Conservation (phyloP, 768 basidiomycete species). For the Mycena venus region DNA sequence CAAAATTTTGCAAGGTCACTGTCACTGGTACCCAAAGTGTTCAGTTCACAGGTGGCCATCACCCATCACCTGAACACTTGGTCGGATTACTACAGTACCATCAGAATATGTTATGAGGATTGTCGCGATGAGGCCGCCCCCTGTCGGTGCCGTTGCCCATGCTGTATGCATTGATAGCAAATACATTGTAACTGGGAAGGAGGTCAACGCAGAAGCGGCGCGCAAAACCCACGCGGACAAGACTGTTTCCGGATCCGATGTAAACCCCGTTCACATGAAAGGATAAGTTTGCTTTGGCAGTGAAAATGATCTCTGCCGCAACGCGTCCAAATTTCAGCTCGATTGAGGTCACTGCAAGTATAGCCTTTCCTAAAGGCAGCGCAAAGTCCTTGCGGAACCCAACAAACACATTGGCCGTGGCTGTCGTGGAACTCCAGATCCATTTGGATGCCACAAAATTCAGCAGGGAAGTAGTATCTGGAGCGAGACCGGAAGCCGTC, state of each 20-base stretch:
- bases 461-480: not conserved
- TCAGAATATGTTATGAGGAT: conserved; percentile 20
- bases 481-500: not conserved
- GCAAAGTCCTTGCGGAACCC: not conserved
- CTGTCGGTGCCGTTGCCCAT: not conserved
- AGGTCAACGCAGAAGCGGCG: conserved; percentile 15
- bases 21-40: too few relatives aligned
- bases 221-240: not conserved
- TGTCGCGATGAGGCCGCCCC: not conserved
- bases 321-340: too few relatives aligned
- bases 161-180: conserved; percentile 8
- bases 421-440: conserved; percentile 6
- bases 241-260: not conserved
- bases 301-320: not conserved
- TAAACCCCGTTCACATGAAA: conserved; percentile 17
- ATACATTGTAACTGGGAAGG: conserved; percentile 21
- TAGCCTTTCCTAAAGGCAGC: conserved; percentile 8
- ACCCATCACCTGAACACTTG: too few relatives aligned
- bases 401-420: not conserved
- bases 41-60: too few relatives aligned
- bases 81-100: too few relatives aligned
- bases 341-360: too few relatives aligned
- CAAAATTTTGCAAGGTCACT: too few relatives aligned
- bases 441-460: conserved; percentile 9
- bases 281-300: not conserved